These are phyloP conservation scores for Neocatenulostroma microsporum DNA, from an alignment of 2,329 filamentous ascomycete species.

Conservation along the genomic window DNA sequence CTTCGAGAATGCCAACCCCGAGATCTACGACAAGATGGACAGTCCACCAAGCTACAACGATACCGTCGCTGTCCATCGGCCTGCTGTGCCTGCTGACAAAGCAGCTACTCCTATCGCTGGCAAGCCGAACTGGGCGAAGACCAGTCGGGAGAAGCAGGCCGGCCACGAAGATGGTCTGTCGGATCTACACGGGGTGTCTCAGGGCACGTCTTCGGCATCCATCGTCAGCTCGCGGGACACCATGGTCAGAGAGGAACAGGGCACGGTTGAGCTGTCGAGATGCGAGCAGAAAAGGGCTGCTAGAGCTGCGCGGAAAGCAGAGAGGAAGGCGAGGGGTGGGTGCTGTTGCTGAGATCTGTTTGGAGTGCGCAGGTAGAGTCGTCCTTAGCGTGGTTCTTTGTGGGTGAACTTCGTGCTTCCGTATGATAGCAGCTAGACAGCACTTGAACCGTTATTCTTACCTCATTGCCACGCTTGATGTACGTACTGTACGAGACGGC, in stretches of 20 bases:
- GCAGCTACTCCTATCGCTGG: not conserved
- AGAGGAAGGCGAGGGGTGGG: conserved; percentile 5
- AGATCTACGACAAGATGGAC: conserved; percentile 5
- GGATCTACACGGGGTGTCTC: too few relatives aligned
- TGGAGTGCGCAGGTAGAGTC: too few relatives aligned
- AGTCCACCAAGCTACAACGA: conserved; percentile 15
- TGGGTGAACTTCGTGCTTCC: too few relatives aligned
- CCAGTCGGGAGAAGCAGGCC: not conserved
- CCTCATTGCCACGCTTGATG: too few relatives aligned
- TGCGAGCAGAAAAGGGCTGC: conserved; percentile 7
- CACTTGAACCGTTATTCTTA: too few relatives aligned
- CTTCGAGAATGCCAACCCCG: conserved; percentile 2
- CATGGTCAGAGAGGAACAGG: too few relatives aligned
- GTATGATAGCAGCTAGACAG: too few relatives aligned
- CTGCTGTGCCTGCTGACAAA: not conserved
- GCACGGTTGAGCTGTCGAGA: too few relatives aligned
- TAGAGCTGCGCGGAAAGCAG: conserved; percentile 8
- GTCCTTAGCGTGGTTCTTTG: too few relatives aligned
- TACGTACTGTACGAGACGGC: too few relatives aligned
- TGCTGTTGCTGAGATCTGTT: conserved; percentile 2
- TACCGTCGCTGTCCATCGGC: conserved; percentile 2
- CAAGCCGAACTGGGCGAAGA: not conserved
- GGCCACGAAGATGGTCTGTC: not conserved
- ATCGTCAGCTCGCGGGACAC: too few relatives aligned
- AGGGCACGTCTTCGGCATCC: too few relatives aligned